phyloP scores from a whole-genome alignment of 1,139 yeast species.

The Yarrowia galli region DNA sequence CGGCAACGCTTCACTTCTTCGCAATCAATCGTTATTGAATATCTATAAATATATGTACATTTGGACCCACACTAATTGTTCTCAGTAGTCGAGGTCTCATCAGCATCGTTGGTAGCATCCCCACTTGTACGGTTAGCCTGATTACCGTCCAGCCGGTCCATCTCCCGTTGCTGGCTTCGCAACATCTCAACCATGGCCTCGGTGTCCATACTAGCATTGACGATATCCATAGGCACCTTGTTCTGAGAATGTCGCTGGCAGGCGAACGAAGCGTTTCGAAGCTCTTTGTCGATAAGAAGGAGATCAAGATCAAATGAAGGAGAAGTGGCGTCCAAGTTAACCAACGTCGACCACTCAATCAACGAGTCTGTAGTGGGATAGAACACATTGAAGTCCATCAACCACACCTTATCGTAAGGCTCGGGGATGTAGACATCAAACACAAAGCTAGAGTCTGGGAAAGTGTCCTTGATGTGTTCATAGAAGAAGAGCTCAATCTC shows the following conservation, averaged over 20 bases:
- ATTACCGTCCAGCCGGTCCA: slow-evolving; percentile 9
- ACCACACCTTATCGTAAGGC: slow-evolving; percentile 67
- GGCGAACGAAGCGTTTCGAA: slow-evolving; percentile 69
- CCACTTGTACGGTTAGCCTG: not conserved
- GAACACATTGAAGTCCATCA: slow-evolving; percentile 88
- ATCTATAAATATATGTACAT: slow-evolving; percentile 18
- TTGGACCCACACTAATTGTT: not conserved
- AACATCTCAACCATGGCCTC: slow-evolving; percentile 45
- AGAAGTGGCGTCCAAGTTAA: slow-evolving; percentile 40
- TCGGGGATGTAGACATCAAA: slow-evolving; percentile 84
- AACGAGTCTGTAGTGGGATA: slow-evolving; percentile 77
- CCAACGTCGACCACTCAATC: slow-evolving; percentile 84
- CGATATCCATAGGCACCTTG: slow-evolving; percentile 88
- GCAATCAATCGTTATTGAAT: too few relatives aligned
- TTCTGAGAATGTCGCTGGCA: slow-evolving; percentile 85
- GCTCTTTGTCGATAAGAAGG: slow-evolving; percentile 57
- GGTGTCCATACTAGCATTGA: slow-evolving; percentile 76
- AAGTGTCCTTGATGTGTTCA: slow-evolving; percentile 57
- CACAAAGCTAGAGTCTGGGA: slow-evolving; percentile 66
- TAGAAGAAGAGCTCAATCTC: slow-evolving; percentile 65
- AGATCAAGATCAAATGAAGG: slow-evolving; percentile 66
- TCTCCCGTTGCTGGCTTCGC: slow-evolving; percentile 26
- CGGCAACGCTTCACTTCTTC: too few relatives aligned
- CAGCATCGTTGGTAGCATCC: not conserved
- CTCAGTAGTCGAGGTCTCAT: not conserved